Evolutionary conservation across 768 basidiomycete species (phyloP).

Genomic region (Nidula microcarpa): DNA sequence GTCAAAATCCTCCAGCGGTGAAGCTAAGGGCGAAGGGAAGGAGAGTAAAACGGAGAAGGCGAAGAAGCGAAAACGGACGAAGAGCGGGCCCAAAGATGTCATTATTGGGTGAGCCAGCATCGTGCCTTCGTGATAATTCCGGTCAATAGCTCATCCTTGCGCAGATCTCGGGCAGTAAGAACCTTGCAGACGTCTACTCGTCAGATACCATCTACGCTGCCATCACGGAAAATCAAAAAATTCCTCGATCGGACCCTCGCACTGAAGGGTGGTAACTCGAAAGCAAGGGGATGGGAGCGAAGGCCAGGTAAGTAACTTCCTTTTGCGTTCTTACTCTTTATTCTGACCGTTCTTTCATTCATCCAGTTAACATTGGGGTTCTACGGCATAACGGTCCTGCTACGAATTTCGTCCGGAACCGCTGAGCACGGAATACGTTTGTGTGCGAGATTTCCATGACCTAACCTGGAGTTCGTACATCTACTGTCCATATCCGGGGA

Average conservation of each 20-base stretch:
- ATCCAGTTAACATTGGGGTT: conserved; percentile 52
- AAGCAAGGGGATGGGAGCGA: conserved; percentile 54
- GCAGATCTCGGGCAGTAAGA: conserved; percentile 52
- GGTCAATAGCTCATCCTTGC: background rate
- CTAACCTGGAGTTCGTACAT: no score
- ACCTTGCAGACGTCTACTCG: conserved; percentile 29
- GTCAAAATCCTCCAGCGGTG: conserved; percentile 14
- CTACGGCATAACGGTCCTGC: conserved; percentile 53
- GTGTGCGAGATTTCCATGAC: no score
- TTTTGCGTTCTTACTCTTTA: background rate
- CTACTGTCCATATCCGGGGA: no score
- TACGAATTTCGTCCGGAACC: conserved; percentile 44
- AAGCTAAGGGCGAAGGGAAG: conserved; percentile 14
- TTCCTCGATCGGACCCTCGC: conserved; percentile 53
- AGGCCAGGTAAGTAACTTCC: conserved; percentile 42
- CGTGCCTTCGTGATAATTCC: background rate
- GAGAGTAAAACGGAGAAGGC: conserved; percentile 12
- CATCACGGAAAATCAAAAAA: conserved; percentile 43
- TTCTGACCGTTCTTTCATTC: background rate
- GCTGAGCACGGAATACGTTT: conserved; percentile 19
- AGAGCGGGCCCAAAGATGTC: conserved; percentile 40
- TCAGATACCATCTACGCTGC: conserved; percentile 38
- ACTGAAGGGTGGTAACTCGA: conserved; percentile 34
- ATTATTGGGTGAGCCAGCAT: conserved; percentile 43
- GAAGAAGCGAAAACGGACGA: conserved; percentile 25